These are phyloP conservation scores for Botryotinia globosa DNA, from an alignment of 2,329 filamentous ascomycete species.

Conservation along the genomic window DNA sequence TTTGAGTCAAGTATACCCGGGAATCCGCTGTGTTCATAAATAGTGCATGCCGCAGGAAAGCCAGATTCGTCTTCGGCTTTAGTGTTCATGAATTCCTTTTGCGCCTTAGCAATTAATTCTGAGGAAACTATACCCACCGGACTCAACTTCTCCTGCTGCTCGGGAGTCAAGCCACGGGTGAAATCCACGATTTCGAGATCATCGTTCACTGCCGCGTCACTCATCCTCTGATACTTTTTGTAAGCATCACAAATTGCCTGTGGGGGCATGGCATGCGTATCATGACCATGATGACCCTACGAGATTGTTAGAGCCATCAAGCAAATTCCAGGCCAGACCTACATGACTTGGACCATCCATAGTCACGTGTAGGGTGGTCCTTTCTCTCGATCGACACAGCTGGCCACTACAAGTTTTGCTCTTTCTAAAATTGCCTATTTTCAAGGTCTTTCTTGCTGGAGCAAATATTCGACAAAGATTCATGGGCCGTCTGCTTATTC, in stretches of 20 bases:
- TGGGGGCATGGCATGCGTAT: slow-evolving; percentile 39
- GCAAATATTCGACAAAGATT: not conserved
- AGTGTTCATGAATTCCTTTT: slow-evolving; percentile 25
- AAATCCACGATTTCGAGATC: slow-evolving; percentile 38
- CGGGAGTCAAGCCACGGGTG: slow-evolving; percentile 31
- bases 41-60: slow-evolving; percentile 28
- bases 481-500: slow-evolving; percentile 3
- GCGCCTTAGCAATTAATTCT: slow-evolving; percentile 30
- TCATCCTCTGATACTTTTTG: slow-evolving; percentile 37
- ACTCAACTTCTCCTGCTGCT: slow-evolving; percentile 31
- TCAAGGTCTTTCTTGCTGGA: not conserved
- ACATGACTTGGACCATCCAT: slow-evolving; percentile 21
- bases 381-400: slow-evolving; percentile 4
- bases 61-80: slow-evolving; percentile 4
- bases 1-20: slow-evolving; percentile 27
- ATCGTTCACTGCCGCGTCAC: slow-evolving; percentile 29
- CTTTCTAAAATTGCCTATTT: not conserved
- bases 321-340: not conserved
- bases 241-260: slow-evolving; percentile 38
- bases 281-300: slow-evolving; percentile 30
- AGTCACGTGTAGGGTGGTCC: slow-evolving; percentile 15
- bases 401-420: slow-evolving; percentile 10
- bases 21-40: slow-evolving; percentile 38
- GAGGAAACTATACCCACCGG: slow-evolving; percentile 29
- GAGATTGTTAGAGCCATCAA: slow-evolving; percentile 1